Percentiles rank a stretch among this genome's conserved stretches.
These are phyloP conservation scores for Pharus latifolius DNA, from an alignment of 176 grass and related monocot genomes.

Conservation along the genomic window DNA sequence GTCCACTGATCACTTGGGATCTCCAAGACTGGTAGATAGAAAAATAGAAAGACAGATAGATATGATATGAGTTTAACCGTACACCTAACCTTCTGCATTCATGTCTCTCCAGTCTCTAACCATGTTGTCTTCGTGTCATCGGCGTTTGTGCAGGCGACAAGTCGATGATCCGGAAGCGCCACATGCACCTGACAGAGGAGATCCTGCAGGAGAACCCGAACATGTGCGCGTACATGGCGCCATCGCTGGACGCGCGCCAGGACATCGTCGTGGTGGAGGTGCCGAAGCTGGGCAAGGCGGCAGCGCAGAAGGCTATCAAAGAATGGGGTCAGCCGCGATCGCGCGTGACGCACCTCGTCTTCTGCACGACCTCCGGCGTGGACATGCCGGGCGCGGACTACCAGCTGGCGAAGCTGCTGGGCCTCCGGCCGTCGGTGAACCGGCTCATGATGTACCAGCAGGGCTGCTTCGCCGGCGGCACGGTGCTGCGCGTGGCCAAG, in stretches of 20 bases:
- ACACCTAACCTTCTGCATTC: too few relatives aligned
- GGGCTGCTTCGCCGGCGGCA: conserved; percentile 86
- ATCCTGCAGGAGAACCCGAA: conserved; percentile 52
- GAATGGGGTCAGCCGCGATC: conserved; percentile 85
- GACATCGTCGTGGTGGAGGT: conserved; percentile 89
- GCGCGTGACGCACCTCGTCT: conserved; percentile 71
- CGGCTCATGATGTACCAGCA: conserved; percentile 99
- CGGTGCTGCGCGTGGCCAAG: conserved; percentile 84
- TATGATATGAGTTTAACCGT: too few relatives aligned
- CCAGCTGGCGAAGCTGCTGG: conserved; percentile 79
- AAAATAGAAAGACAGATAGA: too few relatives aligned
- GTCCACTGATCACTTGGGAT: too few relatives aligned
- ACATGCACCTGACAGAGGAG: conserved; percentile 84
- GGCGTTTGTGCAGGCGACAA: conserved; percentile 51
- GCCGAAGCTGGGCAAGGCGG: conserved; percentile 62
- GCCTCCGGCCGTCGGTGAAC: conserved; percentile 57
- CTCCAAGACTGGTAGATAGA: too few relatives aligned
- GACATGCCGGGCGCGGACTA: conserved; percentile 94
- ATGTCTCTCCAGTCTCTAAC: too few relatives aligned
- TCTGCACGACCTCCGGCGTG: conserved; percentile 85
- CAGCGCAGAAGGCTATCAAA: conserved; percentile 82
- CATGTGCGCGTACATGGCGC: conserved; percentile 87
- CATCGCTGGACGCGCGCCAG: conserved; percentile 79
- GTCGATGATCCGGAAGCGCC: conserved; percentile 85
- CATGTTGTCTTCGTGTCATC: background rate